Conservation (phyloP, 306 rosid genomes). For the Ceratonia siliqua region DNA sequence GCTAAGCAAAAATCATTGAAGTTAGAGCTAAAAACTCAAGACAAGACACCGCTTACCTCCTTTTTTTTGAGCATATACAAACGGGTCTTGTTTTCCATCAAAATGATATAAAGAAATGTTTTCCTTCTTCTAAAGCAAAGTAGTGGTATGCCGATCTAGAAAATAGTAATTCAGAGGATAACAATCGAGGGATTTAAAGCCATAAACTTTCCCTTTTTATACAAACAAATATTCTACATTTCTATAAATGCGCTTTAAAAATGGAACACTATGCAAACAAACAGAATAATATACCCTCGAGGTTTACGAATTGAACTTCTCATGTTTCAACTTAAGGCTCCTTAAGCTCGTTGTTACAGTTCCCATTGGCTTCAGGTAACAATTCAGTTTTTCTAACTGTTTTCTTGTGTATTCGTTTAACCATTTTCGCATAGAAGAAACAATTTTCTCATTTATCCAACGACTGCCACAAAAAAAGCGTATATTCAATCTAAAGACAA, state of each 20-base stretch:
- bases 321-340: slow-evolving; percentile 32
- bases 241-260: background rate
- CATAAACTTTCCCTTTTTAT: background rate
- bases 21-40: no score
- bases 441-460: background rate
- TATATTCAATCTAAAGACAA: background rate
- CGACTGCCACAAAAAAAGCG: background rate
- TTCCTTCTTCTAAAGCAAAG: background rate
- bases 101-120: background rate
- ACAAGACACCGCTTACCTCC: no score
- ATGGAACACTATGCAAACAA: background rate
- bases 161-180: background rate
- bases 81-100: background rate
- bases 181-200: background rate
- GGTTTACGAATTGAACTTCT: slow-evolving; percentile 30
- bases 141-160: background rate
- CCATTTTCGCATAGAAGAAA: slow-evolving; percentile 34
- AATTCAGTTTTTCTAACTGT: slow-evolving; percentile 20
- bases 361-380: background rate
- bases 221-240: background rate
- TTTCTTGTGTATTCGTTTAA: slow-evolving; percentile 44
- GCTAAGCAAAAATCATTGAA: no score
- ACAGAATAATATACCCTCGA: slow-evolving; percentile 41
- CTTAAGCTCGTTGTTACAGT: slow-evolving; percentile 16
- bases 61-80: no score